A percentile compares a stretch with the other conserved stretches of the same genome.
Conservation (phyloP, 495 filamentous ascomycete species). For the Evernia prunastri region DNA sequence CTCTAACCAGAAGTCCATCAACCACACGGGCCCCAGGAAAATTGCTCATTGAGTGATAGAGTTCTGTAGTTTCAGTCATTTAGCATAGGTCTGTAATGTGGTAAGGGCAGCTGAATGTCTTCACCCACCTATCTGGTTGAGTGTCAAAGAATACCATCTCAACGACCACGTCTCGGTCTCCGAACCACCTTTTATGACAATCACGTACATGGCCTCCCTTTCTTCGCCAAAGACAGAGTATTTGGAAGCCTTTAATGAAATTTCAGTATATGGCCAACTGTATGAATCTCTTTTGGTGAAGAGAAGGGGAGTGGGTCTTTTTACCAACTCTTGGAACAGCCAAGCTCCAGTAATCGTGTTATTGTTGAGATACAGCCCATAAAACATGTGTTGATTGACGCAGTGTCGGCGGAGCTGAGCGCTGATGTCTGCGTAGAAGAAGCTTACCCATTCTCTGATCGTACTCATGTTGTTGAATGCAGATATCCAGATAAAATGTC, state of each 20-base stretch:
- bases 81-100: neutral
- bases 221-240: neutral
- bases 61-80: neutral
- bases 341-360: neutral
- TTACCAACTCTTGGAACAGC: neutral
- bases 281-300: neutral
- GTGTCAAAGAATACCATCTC: neutral
- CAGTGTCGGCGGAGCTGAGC: neutral
- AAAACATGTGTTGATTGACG: neutral
- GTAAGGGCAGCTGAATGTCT: neutral
- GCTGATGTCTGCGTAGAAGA: neutral
- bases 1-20: neutral
- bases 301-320: too few species aligned
- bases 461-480: neutral
- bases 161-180: neutral
- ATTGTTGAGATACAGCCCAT: neutral
- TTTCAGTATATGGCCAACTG: neutral
- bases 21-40: neutral
- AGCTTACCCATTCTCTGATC: neutral
- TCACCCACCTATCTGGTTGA: neutral
- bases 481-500: neutral
- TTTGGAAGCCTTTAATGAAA: neutral
- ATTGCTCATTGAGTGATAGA: neutral
- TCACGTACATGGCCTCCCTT: neutral
- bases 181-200: neutral